Base-by-base conservation (phyloP, 2,329 filamentous ascomycete species). In the Neonectria punicea region DNA sequence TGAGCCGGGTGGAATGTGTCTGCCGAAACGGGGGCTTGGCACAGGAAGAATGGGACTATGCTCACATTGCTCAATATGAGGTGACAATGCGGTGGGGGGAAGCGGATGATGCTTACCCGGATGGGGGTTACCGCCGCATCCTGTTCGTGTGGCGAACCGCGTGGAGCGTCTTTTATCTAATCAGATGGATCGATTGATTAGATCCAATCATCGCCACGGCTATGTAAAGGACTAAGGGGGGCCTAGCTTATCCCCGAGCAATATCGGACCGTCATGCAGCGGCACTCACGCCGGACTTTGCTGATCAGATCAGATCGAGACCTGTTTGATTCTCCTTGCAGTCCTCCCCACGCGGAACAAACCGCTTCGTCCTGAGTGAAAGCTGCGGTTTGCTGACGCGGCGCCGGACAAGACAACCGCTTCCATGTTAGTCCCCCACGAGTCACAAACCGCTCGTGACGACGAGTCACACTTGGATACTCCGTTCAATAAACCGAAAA, bases 121-220 rank as follows among this genome's bases (percentile, higher is more conserved):
- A 39, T 16, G 14, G 36, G 36, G 14, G 16, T 39, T n/a, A 16
- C 36, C 36, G 16, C 36, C 14, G 36, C 5, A 39, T 6, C 14
- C 34, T 13, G 5, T 6, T 25, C 25, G 25, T 25, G 25, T 30
- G 30, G 30, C 30, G 30, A 30, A 30, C 30, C 7, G 14, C 13
- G 14, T 39, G 36, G 6, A 58, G 44, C 20, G 59, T 70, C 63
- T 56, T 56, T 56, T 50, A 71, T 71, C 69, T 71, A 68, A 71
- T 71, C 69, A 67, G 69, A 71, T 71, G 61, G 62, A 68, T 59
- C 32, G 59, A 50, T 50, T 50, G 69, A 70, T 71, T 57, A 71
- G 69, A 71, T 71, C 65, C 55, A 62, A 47, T 41, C 54, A 49
- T 39, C 14, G 22, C 18, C 28, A 41, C 30, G 16, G 36, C 36